Evolutionary conservation across 2,329 filamentous ascomycete genomes (phyloP).

Genomic region (Pseudogymnoascus verrucosus): DNA sequence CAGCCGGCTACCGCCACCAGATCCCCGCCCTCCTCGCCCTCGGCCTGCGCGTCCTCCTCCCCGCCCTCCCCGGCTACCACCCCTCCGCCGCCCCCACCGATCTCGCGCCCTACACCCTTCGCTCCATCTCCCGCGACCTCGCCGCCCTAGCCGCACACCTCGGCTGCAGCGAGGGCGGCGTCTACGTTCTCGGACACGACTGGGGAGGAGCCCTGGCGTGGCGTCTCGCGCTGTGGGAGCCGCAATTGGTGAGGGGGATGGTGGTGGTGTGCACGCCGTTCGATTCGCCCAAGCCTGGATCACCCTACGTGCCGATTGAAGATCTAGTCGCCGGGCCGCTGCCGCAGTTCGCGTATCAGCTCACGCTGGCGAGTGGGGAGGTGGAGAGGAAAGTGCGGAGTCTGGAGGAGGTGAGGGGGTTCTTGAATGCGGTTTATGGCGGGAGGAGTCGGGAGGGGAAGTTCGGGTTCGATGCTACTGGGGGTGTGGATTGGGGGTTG

Average conservation of each 20-base stretch:
- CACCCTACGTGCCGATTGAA: conserved; percentile 47
- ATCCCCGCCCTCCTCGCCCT: conserved; percentile 67
- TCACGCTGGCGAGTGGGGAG: conserved; percentile 65
- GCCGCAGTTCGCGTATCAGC: conserved; percentile 74
- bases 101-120: conserved; percentile 58
- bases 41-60: conserved; percentile 70
- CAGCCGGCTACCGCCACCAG: conserved; percentile 83
- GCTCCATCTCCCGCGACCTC: conserved; percentile 67
- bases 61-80: conserved; percentile 83
- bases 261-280: conserved; percentile 80
- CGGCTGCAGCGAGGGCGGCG: conserved; percentile 38
- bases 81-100: conserved; percentile 61
- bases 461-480: conserved; percentile 46
- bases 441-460: conserved; percentile 50
- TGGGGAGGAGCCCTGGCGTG: conserved; percentile 80
- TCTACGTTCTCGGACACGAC: conserved; percentile 86
- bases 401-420: conserved; percentile 55
- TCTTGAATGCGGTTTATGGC: conserved; percentile 66
- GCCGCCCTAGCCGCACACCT: conserved; percentile 55
- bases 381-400: conserved; percentile 52
- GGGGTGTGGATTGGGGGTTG: conserved; percentile 41
- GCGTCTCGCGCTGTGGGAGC: conserved; percentile 65
- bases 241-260: conserved; percentile 62
- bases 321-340: conserved; percentile 47
- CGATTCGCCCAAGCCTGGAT: conserved; percentile 37